Evolutionary conservation across 2,329 filamentous ascomycete genomes (phyloP).

Genomic region (Hypoxylon sp.): DNA sequence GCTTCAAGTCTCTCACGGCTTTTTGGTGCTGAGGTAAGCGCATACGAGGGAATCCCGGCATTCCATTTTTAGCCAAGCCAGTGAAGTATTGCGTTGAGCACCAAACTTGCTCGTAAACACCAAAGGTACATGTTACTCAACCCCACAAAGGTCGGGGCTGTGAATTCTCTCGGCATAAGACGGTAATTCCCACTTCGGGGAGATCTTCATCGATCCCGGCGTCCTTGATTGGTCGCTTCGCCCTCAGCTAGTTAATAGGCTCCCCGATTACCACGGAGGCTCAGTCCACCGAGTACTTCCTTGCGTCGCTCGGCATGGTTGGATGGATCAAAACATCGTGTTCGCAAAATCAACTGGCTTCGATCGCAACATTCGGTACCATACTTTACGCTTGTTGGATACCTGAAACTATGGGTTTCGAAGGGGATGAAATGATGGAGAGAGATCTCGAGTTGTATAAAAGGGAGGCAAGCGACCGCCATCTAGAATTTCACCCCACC

Average conservation of each 20-base stretch:
- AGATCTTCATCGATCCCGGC: conserved; percentile 31
- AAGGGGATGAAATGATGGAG: conserved; percentile 15
- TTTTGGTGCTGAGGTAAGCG: conserved; percentile 35
- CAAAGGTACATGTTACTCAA: conserved; percentile 18
- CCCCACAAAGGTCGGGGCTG: conserved; percentile 31
- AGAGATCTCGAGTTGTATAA: conserved; percentile 37
- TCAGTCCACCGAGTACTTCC: conserved; percentile 19
- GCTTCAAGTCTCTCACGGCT: conserved; percentile 6
- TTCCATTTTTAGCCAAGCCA: conserved; percentile 38
- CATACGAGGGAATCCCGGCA: conserved; percentile 31
- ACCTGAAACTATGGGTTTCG: conserved; percentile 7
- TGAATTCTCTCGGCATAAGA: conserved; percentile 22
- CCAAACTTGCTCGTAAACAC: conserved; percentile 30
- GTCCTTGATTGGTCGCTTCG: conserved; percentile 34
- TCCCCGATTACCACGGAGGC: conserved; percentile 20
- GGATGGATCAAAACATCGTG: conserved; percentile 35
- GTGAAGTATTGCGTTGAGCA: conserved; percentile 10
- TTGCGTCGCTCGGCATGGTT: conserved; percentile 32
- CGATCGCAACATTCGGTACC: conserved; percentile 5
- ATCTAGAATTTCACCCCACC: conserved; percentile 20
- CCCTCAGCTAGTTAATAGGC: conserved; percentile 35
- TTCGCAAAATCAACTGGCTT: conserved; percentile 23
- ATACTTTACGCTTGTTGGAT: conserved; percentile 4
- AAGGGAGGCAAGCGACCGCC: conserved; percentile 16
- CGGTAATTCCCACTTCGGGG: conserved; percentile 41